Evolutionary conservation across 192 early-diverging fungal genomes (phyloP).

Genomic region (Backusella australiensis): DNA sequence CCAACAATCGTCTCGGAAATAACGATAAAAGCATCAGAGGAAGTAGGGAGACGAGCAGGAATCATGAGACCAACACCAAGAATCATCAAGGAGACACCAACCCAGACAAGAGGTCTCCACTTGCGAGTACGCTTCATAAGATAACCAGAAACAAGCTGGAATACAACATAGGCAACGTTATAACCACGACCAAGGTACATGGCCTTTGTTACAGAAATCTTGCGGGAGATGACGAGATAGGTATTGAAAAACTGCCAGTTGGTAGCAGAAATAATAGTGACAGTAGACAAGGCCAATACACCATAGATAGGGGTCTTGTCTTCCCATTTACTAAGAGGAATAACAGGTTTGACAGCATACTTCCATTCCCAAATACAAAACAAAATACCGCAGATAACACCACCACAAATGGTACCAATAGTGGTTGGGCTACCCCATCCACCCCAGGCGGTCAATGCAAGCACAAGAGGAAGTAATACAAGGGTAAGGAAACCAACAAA

Average conservation of each 20-base stretch:
- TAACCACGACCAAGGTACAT: conserved; percentile 23
- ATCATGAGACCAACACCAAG: conserved; percentile 35
- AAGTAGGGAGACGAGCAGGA: conserved; percentile 25
- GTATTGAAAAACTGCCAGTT: conserved; percentile 22
- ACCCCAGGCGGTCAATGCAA: conserved; percentile 9
- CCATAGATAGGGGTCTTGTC: conserved; percentile 18
- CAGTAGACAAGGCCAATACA: conserved; percentile 11
- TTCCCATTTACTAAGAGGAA: conserved; percentile 18
- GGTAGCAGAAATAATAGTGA: conserved; percentile 12
- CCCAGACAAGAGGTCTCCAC: conserved; percentile 23
- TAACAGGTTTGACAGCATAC: conserved; percentile 14
- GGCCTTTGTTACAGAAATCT: conserved; percentile 11
- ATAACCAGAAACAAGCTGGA: conserved; percentile 17
- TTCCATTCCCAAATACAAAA: conserved; percentile 26
- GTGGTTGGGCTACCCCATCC: conserved; percentile 20
- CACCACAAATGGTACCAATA: conserved; percentile 20
- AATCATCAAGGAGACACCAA: conserved; percentile 16
- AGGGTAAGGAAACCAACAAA: conserved; percentile 18
- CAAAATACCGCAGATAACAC: not conserved
- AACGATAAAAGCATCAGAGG: conserved; percentile 23
- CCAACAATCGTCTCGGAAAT: conserved; percentile 23
- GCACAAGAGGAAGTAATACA: conserved; percentile 23
- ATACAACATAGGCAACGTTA: conserved; percentile 19
- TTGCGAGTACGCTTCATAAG: conserved; percentile 19
- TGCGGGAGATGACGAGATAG: conserved; percentile 22